phyloP scores from a whole-genome alignment of 208 protist genomes.

The Balamuthia mandrillaris region DNA sequence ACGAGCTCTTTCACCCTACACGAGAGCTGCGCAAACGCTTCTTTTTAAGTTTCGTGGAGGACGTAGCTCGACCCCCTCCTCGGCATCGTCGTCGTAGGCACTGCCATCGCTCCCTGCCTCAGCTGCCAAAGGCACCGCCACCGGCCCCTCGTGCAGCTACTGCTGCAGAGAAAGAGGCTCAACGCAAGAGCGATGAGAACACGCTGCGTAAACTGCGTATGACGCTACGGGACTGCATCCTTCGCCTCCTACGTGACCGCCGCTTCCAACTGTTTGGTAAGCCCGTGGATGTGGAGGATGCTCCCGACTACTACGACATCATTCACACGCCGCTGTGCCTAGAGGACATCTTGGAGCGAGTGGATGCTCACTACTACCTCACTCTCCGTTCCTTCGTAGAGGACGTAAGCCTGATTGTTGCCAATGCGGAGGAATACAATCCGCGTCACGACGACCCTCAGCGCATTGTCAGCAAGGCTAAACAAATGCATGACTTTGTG shows the following conservation, averaged over 20 bases:
- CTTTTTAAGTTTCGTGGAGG: background rate
- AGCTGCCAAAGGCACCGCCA: slow-evolving; percentile 22
- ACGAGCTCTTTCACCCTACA: slow-evolving; percentile 5
- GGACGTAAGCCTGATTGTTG: slow-evolving; percentile 21
- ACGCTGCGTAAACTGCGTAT: slow-evolving; percentile 26
- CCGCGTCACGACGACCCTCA: slow-evolving; percentile 17
- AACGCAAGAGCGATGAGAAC: background rate
- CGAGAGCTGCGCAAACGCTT: background rate
- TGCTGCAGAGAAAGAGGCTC: background rate
- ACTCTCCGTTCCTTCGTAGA: background rate
- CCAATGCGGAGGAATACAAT: slow-evolving; percentile 41
- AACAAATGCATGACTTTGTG: slow-evolving; percentile 23
- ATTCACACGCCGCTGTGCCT: slow-evolving; percentile 39
- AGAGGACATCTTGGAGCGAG: background rate
- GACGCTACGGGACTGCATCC: slow-evolving; percentile 13
- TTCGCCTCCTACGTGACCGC: background rate
- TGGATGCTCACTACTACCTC: slow-evolving; percentile 21
- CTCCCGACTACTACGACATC: slow-evolving; percentile 45
- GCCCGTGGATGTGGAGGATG: background rate
- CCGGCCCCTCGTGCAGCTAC: background rate
- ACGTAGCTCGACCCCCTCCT: background rate
- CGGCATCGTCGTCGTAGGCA: background rate
- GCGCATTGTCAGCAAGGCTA: slow-evolving; percentile 20
- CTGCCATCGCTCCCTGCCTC: background rate
- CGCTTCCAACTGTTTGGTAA: slow-evolving; percentile 4